Conservation (phyloP, 164 flowering plant genomes). For the Tinospora cordifolia region DNA sequence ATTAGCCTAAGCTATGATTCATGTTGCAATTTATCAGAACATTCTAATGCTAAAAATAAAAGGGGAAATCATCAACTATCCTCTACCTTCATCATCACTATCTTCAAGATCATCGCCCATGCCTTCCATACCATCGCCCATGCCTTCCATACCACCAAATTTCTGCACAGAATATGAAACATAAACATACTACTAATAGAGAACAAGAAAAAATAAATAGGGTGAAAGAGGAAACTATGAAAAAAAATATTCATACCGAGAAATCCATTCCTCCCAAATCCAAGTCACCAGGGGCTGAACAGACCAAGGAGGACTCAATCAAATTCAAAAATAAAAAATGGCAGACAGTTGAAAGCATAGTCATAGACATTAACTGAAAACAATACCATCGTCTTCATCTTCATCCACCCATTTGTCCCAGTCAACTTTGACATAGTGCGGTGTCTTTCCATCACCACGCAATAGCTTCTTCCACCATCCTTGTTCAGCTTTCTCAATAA, state of each 20-base stretch:
- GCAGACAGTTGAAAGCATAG: not conserved
- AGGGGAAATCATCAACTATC: not conserved
- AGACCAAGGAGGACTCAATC: constrained; percentile 8
- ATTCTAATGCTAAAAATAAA: not conserved
- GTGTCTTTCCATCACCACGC: constrained; percentile 55
- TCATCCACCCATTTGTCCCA: constrained; percentile 99
- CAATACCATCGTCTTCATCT: constrained; percentile 58
- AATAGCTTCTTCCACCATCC: constrained; percentile 88
- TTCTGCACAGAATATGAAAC: constrained; percentile 30
- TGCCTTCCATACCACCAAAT: constrained; percentile 40
- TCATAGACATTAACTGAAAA: not conserved
- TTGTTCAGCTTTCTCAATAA: constrained; percentile 75
- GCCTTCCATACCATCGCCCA: constrained; percentile 33
- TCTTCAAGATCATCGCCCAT: constrained; percentile 42
- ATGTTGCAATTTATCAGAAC: not conserved
- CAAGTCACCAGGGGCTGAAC: constrained; percentile 42
- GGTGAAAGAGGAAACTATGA: not conserved
- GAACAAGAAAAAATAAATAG: not conserved
- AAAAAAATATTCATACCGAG: constrained; percentile 44
- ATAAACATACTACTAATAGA: constrained; percentile 2
- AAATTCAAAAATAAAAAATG: not conserved
- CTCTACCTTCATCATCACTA: constrained; percentile 71
- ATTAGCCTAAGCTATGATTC: no score
- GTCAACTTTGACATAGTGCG: constrained; percentile 77
- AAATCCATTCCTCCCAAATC: constrained; percentile 89